phyloP scores from a whole-genome alignment of 176 grass and related monocot genomes.

The Aegilops longissima region DNA sequence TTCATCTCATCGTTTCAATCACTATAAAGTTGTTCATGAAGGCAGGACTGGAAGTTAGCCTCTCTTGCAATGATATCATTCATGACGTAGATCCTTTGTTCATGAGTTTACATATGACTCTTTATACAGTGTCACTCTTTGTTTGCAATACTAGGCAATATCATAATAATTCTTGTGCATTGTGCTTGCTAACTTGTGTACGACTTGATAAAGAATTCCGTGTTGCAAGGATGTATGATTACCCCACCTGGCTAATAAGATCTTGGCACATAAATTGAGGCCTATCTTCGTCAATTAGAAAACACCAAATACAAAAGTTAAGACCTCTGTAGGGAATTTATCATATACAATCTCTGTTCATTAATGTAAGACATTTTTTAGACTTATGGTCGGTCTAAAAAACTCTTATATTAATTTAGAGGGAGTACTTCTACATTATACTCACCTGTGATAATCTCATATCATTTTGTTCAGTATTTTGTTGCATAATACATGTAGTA shows the following conservation, averaged over 20 bases:
- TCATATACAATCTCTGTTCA: not conserved
- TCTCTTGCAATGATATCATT: not conserved
- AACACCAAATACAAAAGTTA: not conserved
- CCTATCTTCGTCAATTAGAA: not conserved
- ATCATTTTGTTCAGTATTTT: slow-evolving; percentile 2
- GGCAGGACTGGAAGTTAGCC: slow-evolving; percentile 36
- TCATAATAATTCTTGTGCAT: slow-evolving; percentile 14
- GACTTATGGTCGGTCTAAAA: too few species aligned
- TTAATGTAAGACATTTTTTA: too few species aligned
- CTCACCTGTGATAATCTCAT: not conserved
- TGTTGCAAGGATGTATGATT: slow-evolving; percentile 7
- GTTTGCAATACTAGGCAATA: slow-evolving; percentile 20
- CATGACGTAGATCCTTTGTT: slow-evolving; percentile 29
- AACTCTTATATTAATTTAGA: too few species aligned
- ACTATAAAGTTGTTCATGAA: slow-evolving; percentile 39
- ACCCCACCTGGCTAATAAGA: not conserved
- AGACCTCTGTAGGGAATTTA: not conserved
- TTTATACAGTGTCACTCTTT: slow-evolving; percentile 14
- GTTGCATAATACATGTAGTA: not conserved
- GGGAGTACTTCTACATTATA: slow-evolving; percentile 5
- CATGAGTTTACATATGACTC: slow-evolving; percentile 19
- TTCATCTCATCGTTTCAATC: slow-evolving; percentile 38
- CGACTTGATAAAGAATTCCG: not conserved
- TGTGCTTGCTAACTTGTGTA: slow-evolving; percentile 5
- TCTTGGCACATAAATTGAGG: not conserved